Evolutionary conservation across 805 yeast species (phyloP).

Genomic region (Wickerhamiella lipophila): DNA sequence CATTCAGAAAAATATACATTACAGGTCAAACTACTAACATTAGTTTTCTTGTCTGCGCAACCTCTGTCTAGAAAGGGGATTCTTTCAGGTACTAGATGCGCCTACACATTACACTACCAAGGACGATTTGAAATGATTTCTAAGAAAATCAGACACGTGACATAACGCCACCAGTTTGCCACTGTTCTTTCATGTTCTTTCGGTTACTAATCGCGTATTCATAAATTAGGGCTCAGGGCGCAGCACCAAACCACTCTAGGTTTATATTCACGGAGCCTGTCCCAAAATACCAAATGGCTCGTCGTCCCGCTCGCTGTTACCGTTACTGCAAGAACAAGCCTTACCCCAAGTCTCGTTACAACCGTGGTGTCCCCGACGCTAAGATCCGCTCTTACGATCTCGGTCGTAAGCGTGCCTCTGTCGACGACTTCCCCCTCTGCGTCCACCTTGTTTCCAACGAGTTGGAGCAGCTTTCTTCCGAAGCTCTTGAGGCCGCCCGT

Average conservation of each 20-base stretch:
- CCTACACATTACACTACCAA: too few relatives aligned
- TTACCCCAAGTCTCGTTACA: slow-evolving; percentile 99
- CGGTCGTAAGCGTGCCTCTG: slow-evolving; percentile 99
- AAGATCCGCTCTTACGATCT: slow-evolving; percentile 98
- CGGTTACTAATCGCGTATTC: not conserved
- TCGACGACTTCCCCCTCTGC: slow-evolving; percentile 99
- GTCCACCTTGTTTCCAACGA: slow-evolving; percentile 98
- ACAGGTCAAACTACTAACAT: too few relatives aligned
- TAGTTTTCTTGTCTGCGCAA: too few relatives aligned
- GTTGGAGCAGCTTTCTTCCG: slow-evolving; percentile 97
- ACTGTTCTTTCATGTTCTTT: not conserved
- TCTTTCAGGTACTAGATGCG: too few relatives aligned
- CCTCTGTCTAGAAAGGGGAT: too few relatives aligned
- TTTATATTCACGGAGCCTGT: not conserved
- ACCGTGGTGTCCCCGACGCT: slow-evolving; percentile 99
- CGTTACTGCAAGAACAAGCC: slow-evolving; percentile 99
- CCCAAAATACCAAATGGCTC: slow-evolving; percentile 59
- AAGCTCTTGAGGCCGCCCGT: slow-evolving; percentile 99
- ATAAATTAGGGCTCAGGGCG: slow-evolving; percentile 14
- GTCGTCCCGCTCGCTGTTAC: slow-evolving; percentile 99
- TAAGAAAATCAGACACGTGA: not conserved
- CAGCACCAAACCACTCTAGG: not conserved
- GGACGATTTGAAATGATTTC: too few relatives aligned
- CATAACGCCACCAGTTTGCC: not conserved
- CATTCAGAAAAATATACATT: too few relatives aligned